Evolutionary conservation across 352 stramenopile genomes (phyloP), one percentile per base, ranked within the genome.

Genomic region (Albugo laibachii): DNA sequence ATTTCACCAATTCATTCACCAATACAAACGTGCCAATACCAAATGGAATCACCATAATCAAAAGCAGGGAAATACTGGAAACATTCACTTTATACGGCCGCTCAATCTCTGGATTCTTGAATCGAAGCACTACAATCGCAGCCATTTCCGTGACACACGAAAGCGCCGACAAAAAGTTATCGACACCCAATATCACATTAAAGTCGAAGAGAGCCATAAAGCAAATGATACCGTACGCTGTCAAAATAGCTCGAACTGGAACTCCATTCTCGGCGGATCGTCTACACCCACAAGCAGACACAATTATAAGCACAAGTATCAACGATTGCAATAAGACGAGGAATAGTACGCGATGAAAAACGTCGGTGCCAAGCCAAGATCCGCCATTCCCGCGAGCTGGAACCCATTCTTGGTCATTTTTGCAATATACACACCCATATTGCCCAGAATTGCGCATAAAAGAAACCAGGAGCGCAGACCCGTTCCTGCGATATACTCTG

Each of bases 341-440:
- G 27, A 54, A 2, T 4, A 21, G 75, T 94, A 77, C 59, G 69
- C 61, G 54, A 76, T 76, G 48, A 97, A 94, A 39, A 78, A 78
- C 5, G 73, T 66, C 2, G 87, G 86, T 13, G 93, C 61, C 35
- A 95, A 75, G 6, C 88, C 88, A 12, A 86, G 57, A 53, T 96
- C 83, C 1, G 86, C 75, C 74, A 86, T 84, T 13, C 71, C 69
- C 1, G 71, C 71, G 11, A 97, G 57, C 54, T 89, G 68, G 51
- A 89, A 97, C n/a, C 87, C 73, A 69, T 98, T 91, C 31, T 85
- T 82, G 27, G 74, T 86, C 58, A 97, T 86, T 65, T 97, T 91
- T 38, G 89, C 88, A 57, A 96, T 76, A 65, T 97, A 97, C 12
- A 97, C 58, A 2, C 83, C 92, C 49, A 97, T 71, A 56, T 95